These are phyloP conservation scores for Rhamnella rubrinervis DNA, from an alignment of 331 rosid species.

Conservation along the genomic window DNA sequence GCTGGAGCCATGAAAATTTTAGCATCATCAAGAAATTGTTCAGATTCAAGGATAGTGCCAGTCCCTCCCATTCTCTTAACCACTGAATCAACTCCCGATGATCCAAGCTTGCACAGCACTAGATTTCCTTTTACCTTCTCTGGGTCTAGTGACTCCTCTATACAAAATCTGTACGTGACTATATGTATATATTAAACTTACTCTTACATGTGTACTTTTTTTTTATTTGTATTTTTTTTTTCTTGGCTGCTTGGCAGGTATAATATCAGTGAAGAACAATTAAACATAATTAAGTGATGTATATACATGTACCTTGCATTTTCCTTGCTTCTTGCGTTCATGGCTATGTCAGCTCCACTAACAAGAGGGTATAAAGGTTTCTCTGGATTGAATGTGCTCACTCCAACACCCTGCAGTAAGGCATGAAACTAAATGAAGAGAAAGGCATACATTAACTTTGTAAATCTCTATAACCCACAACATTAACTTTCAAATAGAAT, in stretches of 20 bases:
- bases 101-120: slow-evolving; percentile 46
- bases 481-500: too few relatives aligned
- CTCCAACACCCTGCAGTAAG: slow-evolving; percentile 64
- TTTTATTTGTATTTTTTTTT: too few relatives aligned
- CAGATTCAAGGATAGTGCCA: slow-evolving; percentile 56
- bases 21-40: slow-evolving; percentile 48
- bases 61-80: slow-evolving; percentile 62
- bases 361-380: slow-evolving; percentile 56
- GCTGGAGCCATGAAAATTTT: slow-evolving; percentile 81
- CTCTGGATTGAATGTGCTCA: slow-evolving; percentile 53
- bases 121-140: slow-evolving; percentile 63
- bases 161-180: slow-evolving; percentile 48
- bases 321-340: slow-evolving; percentile 36
- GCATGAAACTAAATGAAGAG: background rate
- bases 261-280: too few relatives aligned
- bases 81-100: slow-evolving; percentile 59
- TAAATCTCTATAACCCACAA: too few relatives aligned
- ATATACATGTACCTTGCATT: slow-evolving; percentile 43
- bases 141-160: slow-evolving; percentile 50
- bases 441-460: background rate
- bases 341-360: slow-evolving; percentile 65
- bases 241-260: too few relatives aligned
- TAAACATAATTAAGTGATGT: background rate
- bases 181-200: too few relatives aligned
- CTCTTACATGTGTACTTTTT: too few relatives aligned